Conservation (phyloP, 495 filamentous ascomycete genomes). For the Apodospora peruviana region DNA sequence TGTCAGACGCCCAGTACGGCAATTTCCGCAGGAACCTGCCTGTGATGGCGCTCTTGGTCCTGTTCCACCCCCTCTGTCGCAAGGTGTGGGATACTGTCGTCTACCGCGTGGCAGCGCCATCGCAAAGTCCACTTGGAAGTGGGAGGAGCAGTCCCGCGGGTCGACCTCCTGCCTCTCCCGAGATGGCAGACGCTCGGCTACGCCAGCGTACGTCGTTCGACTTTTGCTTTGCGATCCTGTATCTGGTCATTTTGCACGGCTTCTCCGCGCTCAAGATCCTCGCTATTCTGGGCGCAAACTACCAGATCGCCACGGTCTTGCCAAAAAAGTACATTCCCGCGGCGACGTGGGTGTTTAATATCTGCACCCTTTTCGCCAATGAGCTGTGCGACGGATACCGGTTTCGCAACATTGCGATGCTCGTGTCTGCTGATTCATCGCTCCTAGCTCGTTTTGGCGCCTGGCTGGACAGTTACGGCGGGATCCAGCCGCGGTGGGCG, state of each 20-base stretch:
- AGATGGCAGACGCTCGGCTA: slow-evolving; percentile 60
- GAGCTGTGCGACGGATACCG: slow-evolving; percentile 77
- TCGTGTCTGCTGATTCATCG: slow-evolving; percentile 27
- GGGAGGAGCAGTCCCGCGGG: not conserved
- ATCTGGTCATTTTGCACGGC: slow-evolving; percentile 75
- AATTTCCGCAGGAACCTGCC: slow-evolving; percentile 84
- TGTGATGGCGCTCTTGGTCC: slow-evolving; percentile 63
- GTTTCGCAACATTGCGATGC: slow-evolving; percentile 53
- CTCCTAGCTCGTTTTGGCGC: slow-evolving; percentile 51
- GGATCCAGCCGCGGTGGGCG: slow-evolving; percentile 84
- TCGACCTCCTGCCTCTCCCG: slow-evolving; percentile 14
- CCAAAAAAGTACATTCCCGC: slow-evolving; percentile 62
- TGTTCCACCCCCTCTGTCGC: slow-evolving; percentile 73
- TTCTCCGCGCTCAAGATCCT: slow-evolving; percentile 79
- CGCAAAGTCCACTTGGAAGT: not conserved
- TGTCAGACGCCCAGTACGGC: slow-evolving; percentile 85
- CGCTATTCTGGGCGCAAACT: slow-evolving; percentile 75
- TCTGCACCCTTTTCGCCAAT: slow-evolving; percentile 80
- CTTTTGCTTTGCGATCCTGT: slow-evolving; percentile 72
- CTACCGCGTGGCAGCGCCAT: slow-evolving; percentile 7
- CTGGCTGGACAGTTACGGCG: slow-evolving; percentile 70
- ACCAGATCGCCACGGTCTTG: slow-evolving; percentile 62
- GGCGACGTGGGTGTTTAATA: slow-evolving; percentile 93
- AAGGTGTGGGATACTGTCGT: slow-evolving; percentile 54
- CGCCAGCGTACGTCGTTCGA: slow-evolving; percentile 81